Conservation (phyloP, 2,329 filamentous ascomycete genomes). For the Seiridium unicorne region DNA sequence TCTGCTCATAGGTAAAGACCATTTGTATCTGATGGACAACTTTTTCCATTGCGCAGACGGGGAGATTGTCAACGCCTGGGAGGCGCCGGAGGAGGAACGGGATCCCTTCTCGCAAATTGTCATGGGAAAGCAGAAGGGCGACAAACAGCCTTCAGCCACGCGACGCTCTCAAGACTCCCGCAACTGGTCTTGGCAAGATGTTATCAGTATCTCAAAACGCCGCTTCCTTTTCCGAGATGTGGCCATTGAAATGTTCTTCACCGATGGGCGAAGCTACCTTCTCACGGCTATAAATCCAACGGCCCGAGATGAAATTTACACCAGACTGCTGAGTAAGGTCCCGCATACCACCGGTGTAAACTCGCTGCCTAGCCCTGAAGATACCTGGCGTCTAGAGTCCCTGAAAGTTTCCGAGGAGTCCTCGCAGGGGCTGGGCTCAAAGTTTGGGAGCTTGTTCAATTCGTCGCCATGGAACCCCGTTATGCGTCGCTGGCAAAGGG, state of each 20-base stretch:
- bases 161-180: constrained; percentile 75
- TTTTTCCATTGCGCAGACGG: constrained; percentile 94
- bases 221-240: constrained; percentile 95
- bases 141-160: constrained; percentile 56
- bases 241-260: constrained; percentile 95
- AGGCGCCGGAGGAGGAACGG: constrained; percentile 87
- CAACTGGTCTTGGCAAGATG: constrained; percentile 91
- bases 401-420: constrained; percentile 65
- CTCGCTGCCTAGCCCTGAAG: constrained; percentile 73
- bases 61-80: constrained; percentile 95
- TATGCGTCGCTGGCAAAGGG: constrained; percentile 86
- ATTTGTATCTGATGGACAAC: constrained; percentile 91
- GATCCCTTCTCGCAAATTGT: constrained; percentile 96
- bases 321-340: constrained; percentile 73
- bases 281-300: constrained; percentile 76
- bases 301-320: constrained; percentile 77
- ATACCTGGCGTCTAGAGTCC: constrained; percentile 88
- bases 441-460: constrained; percentile 90
- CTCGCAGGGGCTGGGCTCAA: constrained; percentile 70
- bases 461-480: constrained; percentile 77
- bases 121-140: constrained; percentile 59
- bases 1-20: constrained; percentile 87
- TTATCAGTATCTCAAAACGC: constrained; percentile 93
- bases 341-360: constrained; percentile 74
- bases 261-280: constrained; percentile 92